These are phyloP conservation scores for Entomortierella lignicola DNA, from an alignment of 192 early-diverging fungal genomes.

Conservation along the genomic window DNA sequence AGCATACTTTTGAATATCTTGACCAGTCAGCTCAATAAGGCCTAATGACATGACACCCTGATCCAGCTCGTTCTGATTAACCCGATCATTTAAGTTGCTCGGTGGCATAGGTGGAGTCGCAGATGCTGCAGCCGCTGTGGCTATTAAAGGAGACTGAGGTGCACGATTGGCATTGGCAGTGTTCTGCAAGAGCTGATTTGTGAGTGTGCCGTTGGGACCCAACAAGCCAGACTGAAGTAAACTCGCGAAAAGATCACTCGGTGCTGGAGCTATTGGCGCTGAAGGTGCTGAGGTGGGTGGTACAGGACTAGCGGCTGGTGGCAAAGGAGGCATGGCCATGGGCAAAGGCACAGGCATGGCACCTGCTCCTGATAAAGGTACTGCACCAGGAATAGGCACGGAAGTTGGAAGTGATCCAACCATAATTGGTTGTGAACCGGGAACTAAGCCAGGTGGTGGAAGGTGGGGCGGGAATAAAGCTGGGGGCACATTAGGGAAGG, in stretches of 20 bases:
- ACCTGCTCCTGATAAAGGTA: not conserved
- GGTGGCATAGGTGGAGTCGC: not conserved
- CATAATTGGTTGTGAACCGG: conserved; percentile 10
- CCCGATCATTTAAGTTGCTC: conserved; percentile 1
- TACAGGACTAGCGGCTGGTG: not conserved
- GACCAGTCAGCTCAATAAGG: conserved; percentile 59
- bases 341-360: conserved; percentile 6
- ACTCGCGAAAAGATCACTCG: conserved; percentile 36
- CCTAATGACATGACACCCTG: conserved; percentile 44
- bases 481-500: conserved; percentile 8
- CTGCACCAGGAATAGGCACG: conserved; percentile 2
- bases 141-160: conserved; percentile 21
- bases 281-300: conserved; percentile 1
- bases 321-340: not conserved
- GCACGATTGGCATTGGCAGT: conserved; percentile 18
- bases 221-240: conserved; percentile 45
- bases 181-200: conserved; percentile 33
- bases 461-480: conserved; percentile 2
- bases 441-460: conserved; percentile 19
- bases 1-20: conserved; percentile 59
- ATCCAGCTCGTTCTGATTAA: conserved; percentile 31
- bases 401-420: conserved; percentile 2
- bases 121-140: conserved; percentile 13
- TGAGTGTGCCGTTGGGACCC: conserved; percentile 31
- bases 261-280: conserved; percentile 3